Conservation (phyloP, 2,329 filamentous ascomycete species). For the Aspergillus sergii region DNA sequence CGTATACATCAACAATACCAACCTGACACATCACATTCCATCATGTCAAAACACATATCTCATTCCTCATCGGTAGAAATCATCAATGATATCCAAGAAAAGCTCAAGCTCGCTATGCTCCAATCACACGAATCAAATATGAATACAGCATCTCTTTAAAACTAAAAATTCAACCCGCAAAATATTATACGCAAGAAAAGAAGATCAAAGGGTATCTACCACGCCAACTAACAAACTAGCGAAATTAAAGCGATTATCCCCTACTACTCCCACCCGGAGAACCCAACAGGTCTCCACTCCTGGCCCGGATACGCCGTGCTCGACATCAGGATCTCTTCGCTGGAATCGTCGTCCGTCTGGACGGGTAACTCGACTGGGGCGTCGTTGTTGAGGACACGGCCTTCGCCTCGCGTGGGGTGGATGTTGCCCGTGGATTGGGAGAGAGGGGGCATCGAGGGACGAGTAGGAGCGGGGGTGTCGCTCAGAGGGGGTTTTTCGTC, state of each 20-base stretch:
- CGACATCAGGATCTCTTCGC: constrained; percentile 51
- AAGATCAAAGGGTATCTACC: constrained; percentile 7
- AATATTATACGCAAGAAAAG: constrained; percentile 5
- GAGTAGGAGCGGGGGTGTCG: neutral
- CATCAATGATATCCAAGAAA: neutral
- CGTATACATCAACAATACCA: neutral
- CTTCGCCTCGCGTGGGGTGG: constrained; percentile 27
- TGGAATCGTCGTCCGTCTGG: constrained; percentile 37
- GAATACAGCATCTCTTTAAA: constrained; percentile 1
- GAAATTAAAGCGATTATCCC: neutral
- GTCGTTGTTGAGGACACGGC: constrained; percentile 24
- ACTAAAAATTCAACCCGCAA: neutral
- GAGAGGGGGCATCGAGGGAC: neutral
- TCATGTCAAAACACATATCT: neutral
- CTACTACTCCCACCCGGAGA: constrained; percentile 18
- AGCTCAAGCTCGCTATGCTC: neutral
- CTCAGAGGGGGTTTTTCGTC: neutral
- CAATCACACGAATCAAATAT: neutral
- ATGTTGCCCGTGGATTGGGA: constrained; percentile 10
- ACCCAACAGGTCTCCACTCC: constrained; percentile 46
- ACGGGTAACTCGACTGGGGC: constrained; percentile 39
- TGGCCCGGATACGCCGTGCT: constrained; percentile 53
- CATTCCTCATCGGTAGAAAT: neutral
- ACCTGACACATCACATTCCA: neutral
- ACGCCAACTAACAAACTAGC: constrained; percentile 8